phyloP scores from a whole-genome alignment of 1,139 yeast species.

The Yamadazyma triangularis region DNA sequence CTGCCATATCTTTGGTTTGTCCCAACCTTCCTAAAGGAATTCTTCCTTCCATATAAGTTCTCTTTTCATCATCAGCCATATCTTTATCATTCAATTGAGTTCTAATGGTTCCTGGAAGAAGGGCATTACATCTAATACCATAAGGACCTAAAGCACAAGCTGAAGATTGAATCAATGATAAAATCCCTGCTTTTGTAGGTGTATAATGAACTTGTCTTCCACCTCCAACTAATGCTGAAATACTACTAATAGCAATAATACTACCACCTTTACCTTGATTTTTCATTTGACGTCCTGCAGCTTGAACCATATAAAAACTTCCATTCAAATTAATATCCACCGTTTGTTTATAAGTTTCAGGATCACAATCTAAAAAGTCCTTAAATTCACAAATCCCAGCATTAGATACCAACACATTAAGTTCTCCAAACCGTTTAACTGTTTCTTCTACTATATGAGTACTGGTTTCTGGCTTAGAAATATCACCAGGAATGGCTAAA shows the following conservation, averaged over 20 bases:
- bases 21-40: conserved; percentile 47
- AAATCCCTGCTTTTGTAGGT: conserved; percentile 46
- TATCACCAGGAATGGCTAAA: conserved; percentile 39
- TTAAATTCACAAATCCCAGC: conserved; percentile 31
- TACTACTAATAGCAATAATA: conserved; percentile 36
- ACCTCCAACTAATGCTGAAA: conserved; percentile 39
- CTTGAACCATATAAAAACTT: conserved; percentile 40
- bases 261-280: conserved; percentile 45
- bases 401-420: conserved; percentile 41
- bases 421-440: conserved; percentile 32
- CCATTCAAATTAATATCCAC: conserved; percentile 40
- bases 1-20: conserved; percentile 38
- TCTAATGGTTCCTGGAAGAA: conserved; percentile 41
- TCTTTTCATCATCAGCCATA: conserved; percentile 25
- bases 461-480: conserved; percentile 34
- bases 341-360: conserved; percentile 24
- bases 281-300: conserved; percentile 42
- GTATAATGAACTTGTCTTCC: conserved; percentile 39
- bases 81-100: conserved; percentile 38
- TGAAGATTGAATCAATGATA: conserved; percentile 39
- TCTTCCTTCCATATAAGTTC: conserved; percentile 31
- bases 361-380: conserved; percentile 24
- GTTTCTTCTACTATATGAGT: conserved; percentile 25
- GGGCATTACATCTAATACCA: conserved; percentile 37
- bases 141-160: conserved; percentile 40